These are phyloP conservation scores for Alliaria petiolata DNA, from an alignment of 345 rosid genomes.

Conservation along the genomic window DNA sequence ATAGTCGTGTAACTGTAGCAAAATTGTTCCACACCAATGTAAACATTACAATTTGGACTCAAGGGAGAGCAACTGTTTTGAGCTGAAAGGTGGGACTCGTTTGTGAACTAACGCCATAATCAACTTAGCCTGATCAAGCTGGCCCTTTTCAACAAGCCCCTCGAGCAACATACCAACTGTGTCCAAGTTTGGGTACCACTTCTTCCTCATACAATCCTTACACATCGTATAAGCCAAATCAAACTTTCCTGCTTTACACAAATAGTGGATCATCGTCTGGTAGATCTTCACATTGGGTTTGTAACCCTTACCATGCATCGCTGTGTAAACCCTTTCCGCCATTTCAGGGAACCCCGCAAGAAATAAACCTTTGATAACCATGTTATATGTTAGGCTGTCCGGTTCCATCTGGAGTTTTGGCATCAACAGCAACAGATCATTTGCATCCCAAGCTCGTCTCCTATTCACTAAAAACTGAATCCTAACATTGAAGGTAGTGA, in stretches of 20 bases:
- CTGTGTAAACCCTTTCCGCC: conserved; percentile 73
- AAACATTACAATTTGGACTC: conserved; percentile 35
- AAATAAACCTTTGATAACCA: conserved; percentile 78
- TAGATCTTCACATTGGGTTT: conserved; percentile 62
- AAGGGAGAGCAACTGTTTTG: conserved; percentile 41
- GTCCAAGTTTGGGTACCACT: conserved; percentile 57
- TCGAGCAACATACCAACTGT: conserved; percentile 51
- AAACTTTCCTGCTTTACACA: conserved; percentile 56
- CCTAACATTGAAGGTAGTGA: conserved; percentile 71
- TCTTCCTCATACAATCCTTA: conserved; percentile 62
- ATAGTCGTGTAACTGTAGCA: conserved; percentile 15
- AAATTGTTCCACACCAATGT: conserved; percentile 2
- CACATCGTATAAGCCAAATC: conserved; percentile 68
- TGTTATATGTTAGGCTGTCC: conserved; percentile 65
- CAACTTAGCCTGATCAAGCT: conserved; percentile 48
- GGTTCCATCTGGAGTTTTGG: conserved; percentile 49
- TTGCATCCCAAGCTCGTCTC: conserved; percentile 68
- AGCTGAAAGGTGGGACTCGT: conserved; percentile 58
- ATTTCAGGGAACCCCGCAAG: conserved; percentile 63
- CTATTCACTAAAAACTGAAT: conserved; percentile 62
- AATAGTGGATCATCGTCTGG: conserved; percentile 81
- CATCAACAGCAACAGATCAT: conserved; percentile 62
- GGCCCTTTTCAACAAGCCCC: conserved; percentile 49
- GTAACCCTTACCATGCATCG: conserved; percentile 45
- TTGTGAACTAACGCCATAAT: conserved; percentile 41